phyloP scores from a whole-genome alignment of 2,329 filamentous ascomycete species.

The Sphaerulina populicola region DNA sequence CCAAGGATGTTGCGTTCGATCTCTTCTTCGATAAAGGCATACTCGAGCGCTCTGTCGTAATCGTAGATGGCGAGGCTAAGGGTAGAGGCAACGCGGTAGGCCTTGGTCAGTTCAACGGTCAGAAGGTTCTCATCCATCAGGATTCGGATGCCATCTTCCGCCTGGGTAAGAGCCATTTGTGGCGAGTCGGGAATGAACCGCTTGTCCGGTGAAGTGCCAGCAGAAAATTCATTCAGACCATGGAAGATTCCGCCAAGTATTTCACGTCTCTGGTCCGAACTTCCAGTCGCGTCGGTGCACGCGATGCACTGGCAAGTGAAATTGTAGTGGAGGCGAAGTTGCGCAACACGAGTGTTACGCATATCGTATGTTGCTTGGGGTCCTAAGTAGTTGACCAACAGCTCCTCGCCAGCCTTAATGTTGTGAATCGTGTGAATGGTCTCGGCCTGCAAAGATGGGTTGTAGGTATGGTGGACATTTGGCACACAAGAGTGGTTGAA shows the following conservation, averaged over 20 bases:
- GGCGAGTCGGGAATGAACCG: slow-evolving; percentile 12
- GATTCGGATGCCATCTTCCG: slow-evolving; percentile 60
- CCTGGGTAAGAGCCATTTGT: slow-evolving; percentile 11
- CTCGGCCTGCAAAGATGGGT: slow-evolving; percentile 11
- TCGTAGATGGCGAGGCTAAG: slow-evolving; percentile 10
- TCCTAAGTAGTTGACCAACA: slow-evolving; percentile 16
- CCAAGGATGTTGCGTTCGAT: slow-evolving; percentile 27
- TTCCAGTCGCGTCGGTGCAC: slow-evolving; percentile 20
- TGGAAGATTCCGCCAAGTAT: slow-evolving; percentile 10
- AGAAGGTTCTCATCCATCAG: slow-evolving; percentile 81
- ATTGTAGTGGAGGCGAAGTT: slow-evolving; percentile 23
- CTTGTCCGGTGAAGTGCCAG: slow-evolving; percentile 3
- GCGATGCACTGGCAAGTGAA: slow-evolving; percentile 27
- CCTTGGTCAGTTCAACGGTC: slow-evolving; percentile 19
- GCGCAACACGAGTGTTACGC: slow-evolving; percentile 9
- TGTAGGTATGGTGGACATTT: slow-evolving; percentile 23
- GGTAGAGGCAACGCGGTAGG: slow-evolving; percentile 21
- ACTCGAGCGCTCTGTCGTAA: slow-evolving; percentile 15
- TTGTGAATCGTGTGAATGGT: slow-evolving; percentile 26
- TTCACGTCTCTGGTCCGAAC: slow-evolving; percentile 18
- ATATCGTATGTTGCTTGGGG: slow-evolving; percentile 2
- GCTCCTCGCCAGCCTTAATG: slow-evolving; percentile 28
- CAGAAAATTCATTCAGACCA: slow-evolving; percentile 15
- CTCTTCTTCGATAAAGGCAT: slow-evolving; percentile 21
- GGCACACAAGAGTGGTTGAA: slow-evolving; percentile 27